Evolutionary conservation across 345 rosid species (phyloP).

Genomic region (Theobroma cacao): DNA sequence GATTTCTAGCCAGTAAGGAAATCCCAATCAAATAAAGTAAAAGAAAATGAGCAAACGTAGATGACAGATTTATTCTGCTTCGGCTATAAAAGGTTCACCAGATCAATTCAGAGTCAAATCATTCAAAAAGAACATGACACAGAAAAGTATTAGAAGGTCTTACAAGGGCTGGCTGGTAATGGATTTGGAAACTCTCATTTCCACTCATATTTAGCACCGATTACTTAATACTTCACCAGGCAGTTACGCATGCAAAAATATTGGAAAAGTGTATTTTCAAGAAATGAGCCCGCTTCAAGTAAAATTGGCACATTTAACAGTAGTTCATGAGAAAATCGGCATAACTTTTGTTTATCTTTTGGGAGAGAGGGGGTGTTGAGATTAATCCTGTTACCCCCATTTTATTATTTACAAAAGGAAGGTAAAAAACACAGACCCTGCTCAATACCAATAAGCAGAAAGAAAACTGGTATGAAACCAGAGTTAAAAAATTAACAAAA

Average conservation of each 20-base stretch:
- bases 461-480: not conserved
- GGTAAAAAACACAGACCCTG: not conserved
- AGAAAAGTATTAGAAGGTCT: not conserved
- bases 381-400: not conserved
- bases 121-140: not conserved
- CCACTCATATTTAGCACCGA: not conserved
- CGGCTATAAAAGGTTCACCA: not conserved
- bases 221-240: not conserved
- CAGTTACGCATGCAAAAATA: not conserved
- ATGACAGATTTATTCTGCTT: not conserved
- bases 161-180: not conserved
- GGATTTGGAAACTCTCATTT: not conserved
- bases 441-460: not conserved
- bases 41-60: not conserved
- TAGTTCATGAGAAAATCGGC: not conserved
- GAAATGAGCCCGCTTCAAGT: not conserved
- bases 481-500: not conserved
- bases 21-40: not conserved
- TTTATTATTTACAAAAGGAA: not conserved
- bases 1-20: not conserved
- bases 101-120: not conserved
- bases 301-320: not conserved
- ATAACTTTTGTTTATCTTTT: not conserved
- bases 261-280: not conserved
- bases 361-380: not conserved